Base-by-base conservation (phyloP, 192 early-diverging fungal genomes). In the Backusella mclennaniae region DNA sequence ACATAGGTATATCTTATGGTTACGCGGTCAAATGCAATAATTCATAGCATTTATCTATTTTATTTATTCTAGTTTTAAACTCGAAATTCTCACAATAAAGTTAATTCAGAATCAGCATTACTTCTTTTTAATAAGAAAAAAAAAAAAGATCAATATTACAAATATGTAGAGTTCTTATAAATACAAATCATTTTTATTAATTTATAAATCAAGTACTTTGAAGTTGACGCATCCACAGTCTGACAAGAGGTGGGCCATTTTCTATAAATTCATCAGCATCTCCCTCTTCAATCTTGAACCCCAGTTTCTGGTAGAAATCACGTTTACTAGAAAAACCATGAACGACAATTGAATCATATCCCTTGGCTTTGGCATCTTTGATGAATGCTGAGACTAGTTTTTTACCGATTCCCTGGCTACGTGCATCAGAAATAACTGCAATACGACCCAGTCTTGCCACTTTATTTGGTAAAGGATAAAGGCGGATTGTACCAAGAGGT, bases 181-280 rank as follows among this genome's bases (percentile, higher is more conserved):
- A 56, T 33, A 9, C 19, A 21, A 21, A 56, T 21, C 8, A 33
- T 2, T 23, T 21, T 1, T 53, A 53, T 21, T 5, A 26, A n/a
- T 49, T 49, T n/a, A n/a, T 63, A 63, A 2, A 63, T 63, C 12
- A 63, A 26, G 3, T 5, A 29, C 9, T 63, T 63, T 63, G 56
- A 63, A 63, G 56, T 63, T 63, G 23, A 14, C 38, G 69, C 75
- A 49, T 66, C 42, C 74, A 75, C 69, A 80, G 71, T 46, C 69
- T 66, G 23, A 79, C 41, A 76, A 75, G 78, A 17, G 69, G 73
- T 9, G 74, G 72, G 23, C 79, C 79, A 56, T 80, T 75, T 66
- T 80, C 79, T 0, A 76, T 14, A 53, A 79, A 83, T 35, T 73
- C 77, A 4, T 70, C 23, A 38, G 68, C 80, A 82, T 83, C 77